Evolutionary conservation across 2,329 filamentous ascomycete species (phyloP).

Genomic region (Cercospora beticola): DNA sequence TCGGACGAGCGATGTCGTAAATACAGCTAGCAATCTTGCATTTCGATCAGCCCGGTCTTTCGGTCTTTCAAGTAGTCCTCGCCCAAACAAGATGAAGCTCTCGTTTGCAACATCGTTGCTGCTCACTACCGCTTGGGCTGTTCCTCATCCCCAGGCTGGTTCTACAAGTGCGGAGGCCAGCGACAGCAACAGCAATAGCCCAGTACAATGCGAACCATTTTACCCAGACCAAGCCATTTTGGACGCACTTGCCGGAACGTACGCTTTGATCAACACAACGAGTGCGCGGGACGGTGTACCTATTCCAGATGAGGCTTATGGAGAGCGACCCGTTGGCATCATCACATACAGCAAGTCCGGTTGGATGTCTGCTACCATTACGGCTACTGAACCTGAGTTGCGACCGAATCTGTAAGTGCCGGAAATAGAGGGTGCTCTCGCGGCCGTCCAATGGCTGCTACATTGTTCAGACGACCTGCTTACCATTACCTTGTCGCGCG

Average conservation of each 20-base stretch:
- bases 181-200: not conserved
- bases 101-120: not conserved
- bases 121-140: not conserved
- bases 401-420: slow-evolving; percentile 12
- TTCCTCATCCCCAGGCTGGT: not conserved
- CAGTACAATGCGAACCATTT: not conserved
- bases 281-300: slow-evolving; percentile 8
- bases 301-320: slow-evolving; percentile 14
- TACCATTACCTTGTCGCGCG: not conserved
- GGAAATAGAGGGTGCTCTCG: not conserved
- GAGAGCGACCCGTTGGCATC: slow-evolving; percentile 16
- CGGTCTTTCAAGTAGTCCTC: not conserved
- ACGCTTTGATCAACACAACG: slow-evolving; percentile 16
- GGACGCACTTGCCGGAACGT: slow-evolving; percentile 15
- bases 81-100: not conserved
- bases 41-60: not conserved
- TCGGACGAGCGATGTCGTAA: not conserved
- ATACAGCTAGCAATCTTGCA: not conserved
- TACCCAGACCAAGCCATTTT: slow-evolving; percentile 9
- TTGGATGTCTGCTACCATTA: slow-evolving; percentile 18
- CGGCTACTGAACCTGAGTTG: slow-evolving; percentile 15
- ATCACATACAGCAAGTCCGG: slow-evolving; percentile 17
- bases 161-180: not conserved
- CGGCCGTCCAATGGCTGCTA: not conserved
- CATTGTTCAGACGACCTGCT: not conserved